Evolutionary conservation across 1,284 basidiomycete genomes (phyloP).

Genomic region (Ganoderma sp.): DNA sequence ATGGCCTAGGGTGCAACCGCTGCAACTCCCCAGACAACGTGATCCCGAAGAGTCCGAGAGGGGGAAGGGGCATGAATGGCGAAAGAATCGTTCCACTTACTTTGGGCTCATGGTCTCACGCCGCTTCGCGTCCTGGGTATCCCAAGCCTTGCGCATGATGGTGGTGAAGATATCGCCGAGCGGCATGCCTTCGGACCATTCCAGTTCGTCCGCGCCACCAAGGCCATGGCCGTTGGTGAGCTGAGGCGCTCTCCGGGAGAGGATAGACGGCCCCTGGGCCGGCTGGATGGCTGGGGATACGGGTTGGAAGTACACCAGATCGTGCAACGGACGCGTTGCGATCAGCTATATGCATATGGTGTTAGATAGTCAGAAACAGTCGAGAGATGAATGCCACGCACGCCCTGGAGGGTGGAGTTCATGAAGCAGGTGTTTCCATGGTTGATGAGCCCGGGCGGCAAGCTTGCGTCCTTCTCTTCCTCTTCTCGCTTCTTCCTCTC

Average conservation of each 20-base stretch:
- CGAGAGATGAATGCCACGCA: conserved; percentile 36
- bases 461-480: conserved; percentile 57
- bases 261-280: conserved; percentile 46
- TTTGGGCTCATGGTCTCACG: conserved; percentile 67
- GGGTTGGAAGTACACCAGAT: conserved; percentile 62
- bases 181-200: conserved; percentile 63
- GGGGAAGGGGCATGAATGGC: too few relatives aligned
- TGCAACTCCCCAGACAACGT: too few relatives aligned
- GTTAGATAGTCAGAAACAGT: too few relatives aligned
- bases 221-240: conserved; percentile 69
- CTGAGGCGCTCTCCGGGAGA: conserved; percentile 61
- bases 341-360: conserved; percentile 60
- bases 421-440: conserved; percentile 94
- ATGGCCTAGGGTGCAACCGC: not conserved
- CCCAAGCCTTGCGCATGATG: conserved; percentile 66
- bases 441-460: conserved; percentile 81
- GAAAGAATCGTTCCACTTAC: conserved; percentile 45
- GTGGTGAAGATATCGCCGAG: conserved; percentile 67
- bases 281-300: conserved; percentile 49
- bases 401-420: conserved; percentile 84
- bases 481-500: conserved; percentile 66
- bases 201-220: conserved; percentile 55
- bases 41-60: conserved; percentile 1
- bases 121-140: conserved; percentile 53
- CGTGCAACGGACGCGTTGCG: conserved; percentile 65